Base-by-base conservation (phyloP, 23 red algal genomes). In the Chondrus crispus region DNA sequence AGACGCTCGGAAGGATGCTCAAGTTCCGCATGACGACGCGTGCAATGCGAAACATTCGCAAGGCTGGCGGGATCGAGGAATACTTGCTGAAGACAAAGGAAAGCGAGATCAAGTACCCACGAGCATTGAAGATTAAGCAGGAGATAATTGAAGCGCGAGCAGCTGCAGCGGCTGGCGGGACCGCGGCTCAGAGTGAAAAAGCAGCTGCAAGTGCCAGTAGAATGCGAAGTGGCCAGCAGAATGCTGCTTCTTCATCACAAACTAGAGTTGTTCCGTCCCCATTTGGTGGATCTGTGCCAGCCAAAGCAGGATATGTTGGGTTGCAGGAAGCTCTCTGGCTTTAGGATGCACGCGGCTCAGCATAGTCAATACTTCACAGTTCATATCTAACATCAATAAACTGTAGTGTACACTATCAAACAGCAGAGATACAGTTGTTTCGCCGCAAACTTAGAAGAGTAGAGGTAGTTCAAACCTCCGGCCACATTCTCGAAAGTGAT, bases 31-130 rank as follows among this genome's bases (percentile, higher is more conserved):
- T 98, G 69, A 93, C 96, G 16, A 82, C 93, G 3, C 54, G 75
- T 35, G 96, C 80, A 37, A 80, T 95, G 81, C 36, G 89, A 75
- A 89, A 85, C 51, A 90, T 98, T 39, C 80, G 94, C 46, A 93
- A 95, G 30, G 69, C 72, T 85, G 96, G 96, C 62, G 93, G 96
- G 38, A 55, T 98, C 57, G 96, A 98, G 28, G 87, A 93, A 55
- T 98, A 98, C 73, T 74, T 98, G 62, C 48, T 98, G 60, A 74
- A 80, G 20, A 79, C 96, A 7, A 70, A 51, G 3, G 95, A 98
- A 37, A 60, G 82, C 42, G 85, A 87, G 46, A 81, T 98, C 46
- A 89, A 91, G 46, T 92, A 74, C 29, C 90, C 91, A 3, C 55
- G 58, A 24, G 89, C 90, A 18, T 90, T 94, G 62, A 69, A 49